Evolutionary conservation across 2,329 filamentous ascomycete species (phyloP), one percentile per base, ranked within the genome.

Genomic region (Plenodomus biglobosus): DNA sequence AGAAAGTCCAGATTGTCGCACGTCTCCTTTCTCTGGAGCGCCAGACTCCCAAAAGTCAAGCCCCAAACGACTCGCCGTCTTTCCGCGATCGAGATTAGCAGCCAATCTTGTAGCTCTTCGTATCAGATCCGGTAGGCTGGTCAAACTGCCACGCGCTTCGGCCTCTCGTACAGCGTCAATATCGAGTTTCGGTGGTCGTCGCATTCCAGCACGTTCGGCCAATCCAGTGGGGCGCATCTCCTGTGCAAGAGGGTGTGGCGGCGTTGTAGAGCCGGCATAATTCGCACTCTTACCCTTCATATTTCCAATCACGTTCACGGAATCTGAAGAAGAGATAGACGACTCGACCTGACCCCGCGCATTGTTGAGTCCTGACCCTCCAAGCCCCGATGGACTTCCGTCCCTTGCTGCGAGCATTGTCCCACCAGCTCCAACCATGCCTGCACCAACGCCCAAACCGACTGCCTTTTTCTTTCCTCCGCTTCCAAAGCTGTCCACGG

Each of bases 51-150:
- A 80, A 73, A 72, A 80, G 60, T 75, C 70, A 56, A 81, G 69
- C 16, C 79, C 80, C 6, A 83, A 60, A 47, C 80, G 75, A 63
- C 83, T 85, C 11, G 83, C 83, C 17, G 84, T 85, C 56, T 75
- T 86, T 11, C 92, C 92, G 56, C 85, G 85, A 62, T 97, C 92
- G 49, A 99, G 85, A 72, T 95, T 91, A 0, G 89, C 84, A 15
- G 92, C 92, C 32, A 97, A 76, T 56, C 84, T 85, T 0, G 92
- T 97, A 10, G 94, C 94, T 59, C 94, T 84, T 63, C 85, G 82
- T 58, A 99, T 97, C 51, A 99, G 76, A 68, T 97, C 94, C 0
- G 92, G 88, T 50, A 99, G 76, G 72, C 92, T 96, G 1, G 94
- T 97, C 55, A 96, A 78, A 68, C 92, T 96, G 3, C 90, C 92